Evolutionary conservation across 2,329 filamentous ascomycete species (phyloP), one percentile per base, ranked within the genome.

Genomic region (Ustilaginoidea virens): DNA sequence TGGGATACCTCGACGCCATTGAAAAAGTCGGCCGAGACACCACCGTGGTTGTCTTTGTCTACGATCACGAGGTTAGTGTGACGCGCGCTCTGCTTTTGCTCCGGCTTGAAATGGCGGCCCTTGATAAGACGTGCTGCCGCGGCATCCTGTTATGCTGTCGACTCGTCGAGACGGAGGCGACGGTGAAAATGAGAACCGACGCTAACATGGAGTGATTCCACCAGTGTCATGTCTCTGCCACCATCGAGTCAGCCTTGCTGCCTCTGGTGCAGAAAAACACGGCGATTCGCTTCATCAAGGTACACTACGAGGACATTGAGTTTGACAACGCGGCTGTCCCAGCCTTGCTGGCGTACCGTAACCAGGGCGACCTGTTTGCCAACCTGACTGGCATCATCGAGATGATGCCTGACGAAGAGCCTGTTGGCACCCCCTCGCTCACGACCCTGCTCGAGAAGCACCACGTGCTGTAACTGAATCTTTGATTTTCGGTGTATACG

Each of bases 1-100:
- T 79, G 38, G 90, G 86, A 12, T 98, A 92, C 45, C 67, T 98
- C n/a, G 86, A 96, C 52, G 86, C 87, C 31, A 83, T 96, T 41
- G 90, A 98, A 58, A 90, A 83, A 55, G 82, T 87, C 4, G 65
- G 74, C 22, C 57, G 74, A 27, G 80, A 87, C 26, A 87, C 82
- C 0, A 69, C 80, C 4, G 86, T 96, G 2, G 79, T 94, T 3
- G 90, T 98, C 17, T 92, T 87, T 56, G 85, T 98, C 39, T 90
- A 85, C 52, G 85, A 94, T 47, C 69, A 80, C 36, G 69, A 80
- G 62, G 85, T 92, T n/a, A n/a, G n/a, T n/a, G n/a, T n/a, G n/a
- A n/a, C n/a, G n/a, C n/a, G n/a, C n/a, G n/a, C n/a, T n/a, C n/a
- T n/a, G n/a, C n/a, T n/a, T n/a, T n/a, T n/a, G n/a, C n/a, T n/a